These are phyloP conservation scores for Saccharomyces hybrid DNA, from an alignment of 1,139 yeast genomes.

Conservation along the genomic window DNA sequence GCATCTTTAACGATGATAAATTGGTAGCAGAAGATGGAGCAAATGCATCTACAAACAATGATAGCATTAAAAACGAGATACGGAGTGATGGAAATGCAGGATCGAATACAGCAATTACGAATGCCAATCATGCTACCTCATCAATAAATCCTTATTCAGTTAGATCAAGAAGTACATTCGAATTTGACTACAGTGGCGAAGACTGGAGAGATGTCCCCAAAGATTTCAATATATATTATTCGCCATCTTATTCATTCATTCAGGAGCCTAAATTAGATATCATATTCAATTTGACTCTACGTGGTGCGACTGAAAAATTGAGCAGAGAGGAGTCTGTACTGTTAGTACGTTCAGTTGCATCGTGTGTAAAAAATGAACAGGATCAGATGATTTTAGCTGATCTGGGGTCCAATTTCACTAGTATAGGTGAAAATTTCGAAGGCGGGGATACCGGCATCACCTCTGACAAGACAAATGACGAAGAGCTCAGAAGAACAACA, in stretches of 20 bases:
- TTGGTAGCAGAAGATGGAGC: constrained; percentile 19
- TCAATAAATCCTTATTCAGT: constrained; percentile 32
- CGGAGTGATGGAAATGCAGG: constrained; percentile 4
- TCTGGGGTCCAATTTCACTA: constrained; percentile 12
- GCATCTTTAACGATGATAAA: constrained; percentile 35
- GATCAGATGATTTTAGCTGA: constrained; percentile 26
- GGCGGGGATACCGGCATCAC: constrained; percentile 11
- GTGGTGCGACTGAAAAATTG: constrained; percentile 32
- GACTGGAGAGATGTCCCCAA: constrained; percentile 69
- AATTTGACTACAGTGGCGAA: constrained; percentile 50
- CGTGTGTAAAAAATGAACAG: constrained; percentile 42
- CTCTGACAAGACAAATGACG: not conserved
- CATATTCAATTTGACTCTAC: constrained; percentile 22
- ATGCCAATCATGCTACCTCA: constrained; percentile 10
- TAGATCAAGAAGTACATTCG: constrained; percentile 33
- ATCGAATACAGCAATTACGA: constrained; percentile 8
- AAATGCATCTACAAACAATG: constrained; percentile 5
- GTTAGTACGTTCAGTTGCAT: constrained; percentile 39
- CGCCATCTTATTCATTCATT: constrained; percentile 19
- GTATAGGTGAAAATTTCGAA: constrained; percentile 4
- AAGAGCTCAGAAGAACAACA: constrained; percentile 30
- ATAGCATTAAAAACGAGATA: constrained; percentile 17
- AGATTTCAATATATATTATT: constrained; percentile 41
- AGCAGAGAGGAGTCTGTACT: constrained; percentile 34
- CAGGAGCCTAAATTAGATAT: constrained; percentile 12